A percentile compares a stretch with the other conserved stretches of the same genome.
Conservation (phyloP, 768 basidiomycete genomes). For the Amanita jacksonii region DNA sequence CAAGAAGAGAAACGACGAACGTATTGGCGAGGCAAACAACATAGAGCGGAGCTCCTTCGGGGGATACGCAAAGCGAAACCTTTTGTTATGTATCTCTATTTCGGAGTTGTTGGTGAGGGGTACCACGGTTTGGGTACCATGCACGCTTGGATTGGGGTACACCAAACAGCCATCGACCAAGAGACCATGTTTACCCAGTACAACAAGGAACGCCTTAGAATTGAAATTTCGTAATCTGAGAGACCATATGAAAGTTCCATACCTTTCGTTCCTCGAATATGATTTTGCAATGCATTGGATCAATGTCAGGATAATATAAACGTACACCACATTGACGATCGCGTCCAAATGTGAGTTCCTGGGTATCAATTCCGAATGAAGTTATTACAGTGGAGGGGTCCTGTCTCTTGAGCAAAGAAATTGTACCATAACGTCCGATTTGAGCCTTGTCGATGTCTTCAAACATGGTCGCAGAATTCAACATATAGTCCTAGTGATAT, state of each 20-base stretch:
- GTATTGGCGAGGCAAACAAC: conserved; percentile 40
- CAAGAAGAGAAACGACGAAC: conserved; percentile 20
- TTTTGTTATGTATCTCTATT: conserved; percentile 59
- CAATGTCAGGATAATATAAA: conserved; percentile 59
- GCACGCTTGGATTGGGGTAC: conserved; percentile 30
- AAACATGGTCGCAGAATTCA: not conserved
- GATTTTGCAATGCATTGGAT: conserved; percentile 56
- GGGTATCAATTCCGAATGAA: conserved; percentile 63
- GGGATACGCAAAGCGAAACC: conserved; percentile 66
- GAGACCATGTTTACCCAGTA: conserved; percentile 49
- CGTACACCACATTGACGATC: conserved; percentile 55
- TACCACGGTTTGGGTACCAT: conserved; percentile 37
- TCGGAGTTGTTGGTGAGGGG: conserved; percentile 57
- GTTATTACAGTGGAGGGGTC: conserved; percentile 41
- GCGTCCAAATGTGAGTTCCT: conserved; percentile 59
- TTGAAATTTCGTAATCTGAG: not conserved
- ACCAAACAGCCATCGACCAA: conserved; percentile 56
- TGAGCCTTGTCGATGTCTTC: conserved; percentile 17
- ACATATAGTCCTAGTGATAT: not conserved
- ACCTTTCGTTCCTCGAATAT: conserved; percentile 61
- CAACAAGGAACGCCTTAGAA: conserved; percentile 54
- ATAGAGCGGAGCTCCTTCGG: conserved; percentile 58
- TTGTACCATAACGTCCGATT: conserved; percentile 57
- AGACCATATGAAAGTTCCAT: conserved; percentile 1
- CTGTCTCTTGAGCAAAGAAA: conserved; percentile 50